Evolutionary conservation across 805 yeast species (phyloP).

Genomic region (Metschnikowia rubicola): DNA sequence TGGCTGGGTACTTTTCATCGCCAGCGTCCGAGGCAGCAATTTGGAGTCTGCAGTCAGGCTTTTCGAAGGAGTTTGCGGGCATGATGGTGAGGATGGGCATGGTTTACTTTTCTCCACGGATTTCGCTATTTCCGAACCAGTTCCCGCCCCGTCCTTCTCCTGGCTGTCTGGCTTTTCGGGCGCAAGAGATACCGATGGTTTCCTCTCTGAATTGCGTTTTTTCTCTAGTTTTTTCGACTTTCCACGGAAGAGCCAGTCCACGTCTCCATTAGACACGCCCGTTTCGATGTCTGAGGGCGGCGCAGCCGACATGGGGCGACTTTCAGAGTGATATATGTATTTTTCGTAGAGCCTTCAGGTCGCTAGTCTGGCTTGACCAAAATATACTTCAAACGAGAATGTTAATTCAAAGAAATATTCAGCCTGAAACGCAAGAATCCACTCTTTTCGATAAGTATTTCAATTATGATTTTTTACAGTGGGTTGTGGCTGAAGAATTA

Average conservation of each 20-base stretch:
- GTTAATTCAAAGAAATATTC: too few species aligned
- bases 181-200: conserved; percentile 7
- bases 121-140: too few species aligned
- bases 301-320: conserved; percentile 10
- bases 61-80: too few species aligned
- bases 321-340: background rate
- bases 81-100: too few species aligned
- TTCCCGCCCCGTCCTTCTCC: background rate
- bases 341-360: background rate
- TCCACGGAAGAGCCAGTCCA: conserved; percentile 84
- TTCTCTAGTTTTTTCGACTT: conserved; percentile 56
- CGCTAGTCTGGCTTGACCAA: too few species aligned
- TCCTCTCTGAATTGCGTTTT: conserved; percentile 28
- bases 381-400: too few species aligned
- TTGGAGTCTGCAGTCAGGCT: too few species aligned
- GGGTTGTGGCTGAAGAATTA: too few species aligned
- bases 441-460: too few species aligned
- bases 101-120: too few species aligned
- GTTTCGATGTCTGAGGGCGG: conserved; percentile 26
- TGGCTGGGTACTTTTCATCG: background rate
- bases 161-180: conserved; percentile 4
- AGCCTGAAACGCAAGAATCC: too few species aligned
- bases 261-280: conserved; percentile 71
- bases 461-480: too few species aligned
- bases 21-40: background rate